These are phyloP conservation scores for Globisporangium recalcitrans DNA, from an alignment of 352 stramenopile species.

Conservation along the genomic window DNA sequence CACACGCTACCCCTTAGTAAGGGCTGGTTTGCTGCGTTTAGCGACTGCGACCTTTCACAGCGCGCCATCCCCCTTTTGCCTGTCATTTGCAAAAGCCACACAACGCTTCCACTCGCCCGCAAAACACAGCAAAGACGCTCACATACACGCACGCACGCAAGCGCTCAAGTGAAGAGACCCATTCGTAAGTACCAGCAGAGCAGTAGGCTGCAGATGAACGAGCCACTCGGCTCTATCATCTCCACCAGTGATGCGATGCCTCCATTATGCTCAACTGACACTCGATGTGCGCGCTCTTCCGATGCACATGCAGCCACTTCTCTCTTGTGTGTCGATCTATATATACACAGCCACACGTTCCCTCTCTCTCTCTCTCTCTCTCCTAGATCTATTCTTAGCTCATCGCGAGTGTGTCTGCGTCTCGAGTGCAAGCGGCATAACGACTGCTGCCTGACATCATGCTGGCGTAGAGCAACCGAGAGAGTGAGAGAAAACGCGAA, in stretches of 20 bases:
- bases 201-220: background rate
- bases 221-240: background rate
- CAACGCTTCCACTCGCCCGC: background rate
- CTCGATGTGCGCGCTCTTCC: background rate
- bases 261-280: background rate
- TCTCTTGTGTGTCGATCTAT: background rate
- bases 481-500: background rate
- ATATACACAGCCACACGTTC: background rate
- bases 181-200: background rate
- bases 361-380: background rate
- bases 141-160: background rate
- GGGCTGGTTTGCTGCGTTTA: background rate
- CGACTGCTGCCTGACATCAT: background rate
- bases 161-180: background rate
- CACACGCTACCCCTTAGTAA: background rate
- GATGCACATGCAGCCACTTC: background rate
- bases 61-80: background rate
- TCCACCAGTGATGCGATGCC: too few species aligned
- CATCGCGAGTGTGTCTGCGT: background rate
- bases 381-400: background rate
- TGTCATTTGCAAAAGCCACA: conserved; percentile 5
- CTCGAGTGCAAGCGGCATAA: background rate
- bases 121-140: background rate
- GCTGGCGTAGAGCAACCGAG: background rate
- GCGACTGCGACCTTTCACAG: conserved; percentile 7